These are phyloP conservation scores for Backusella westeae DNA, from an alignment of 192 early-diverging fungal species.

Conservation along the genomic window DNA sequence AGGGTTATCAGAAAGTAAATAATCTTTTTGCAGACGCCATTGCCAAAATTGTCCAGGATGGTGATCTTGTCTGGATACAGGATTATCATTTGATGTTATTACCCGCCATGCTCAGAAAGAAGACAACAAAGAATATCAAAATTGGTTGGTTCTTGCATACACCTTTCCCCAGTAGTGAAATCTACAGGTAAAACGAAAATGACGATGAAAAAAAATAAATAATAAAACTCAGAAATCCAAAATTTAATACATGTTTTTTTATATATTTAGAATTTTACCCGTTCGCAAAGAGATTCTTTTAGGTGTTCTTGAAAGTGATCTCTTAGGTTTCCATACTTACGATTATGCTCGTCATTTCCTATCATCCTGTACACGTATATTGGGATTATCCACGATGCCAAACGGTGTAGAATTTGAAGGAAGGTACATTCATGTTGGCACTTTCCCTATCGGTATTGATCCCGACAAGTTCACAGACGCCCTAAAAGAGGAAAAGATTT, in stretches of 20 bases:
- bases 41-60: conserved; percentile 79
- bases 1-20: conserved; percentile 93
- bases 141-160: conserved; percentile 99
- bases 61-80: conserved; percentile 88
- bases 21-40: conserved; percentile 91
- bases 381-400: conserved; percentile 90
- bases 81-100: conserved; percentile 99
- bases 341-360: conserved; percentile 99
- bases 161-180: conserved; percentile 95
- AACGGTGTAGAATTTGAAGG: conserved; percentile 93
- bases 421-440: conserved; percentile 92
- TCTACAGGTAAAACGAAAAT: conserved; percentile 73
- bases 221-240: background rate
- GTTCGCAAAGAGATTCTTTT: conserved; percentile 91
- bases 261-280: conserved; percentile 71
- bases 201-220: background rate
- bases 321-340: conserved; percentile 99
- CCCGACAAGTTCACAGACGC: conserved; percentile 91
- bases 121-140: conserved; percentile 72
- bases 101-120: conserved; percentile 80
- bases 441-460: conserved; percentile 99
- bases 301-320: conserved; percentile 89
- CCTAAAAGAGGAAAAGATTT: conserved; percentile 65
- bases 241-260: background rate
- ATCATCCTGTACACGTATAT: conserved; percentile 93